Percentiles rank a stretch among this genome's conserved stretches.
Evolutionary conservation across 2,329 filamentous ascomycete species (phyloP).

Genomic region (Cladosporium sp.): DNA sequence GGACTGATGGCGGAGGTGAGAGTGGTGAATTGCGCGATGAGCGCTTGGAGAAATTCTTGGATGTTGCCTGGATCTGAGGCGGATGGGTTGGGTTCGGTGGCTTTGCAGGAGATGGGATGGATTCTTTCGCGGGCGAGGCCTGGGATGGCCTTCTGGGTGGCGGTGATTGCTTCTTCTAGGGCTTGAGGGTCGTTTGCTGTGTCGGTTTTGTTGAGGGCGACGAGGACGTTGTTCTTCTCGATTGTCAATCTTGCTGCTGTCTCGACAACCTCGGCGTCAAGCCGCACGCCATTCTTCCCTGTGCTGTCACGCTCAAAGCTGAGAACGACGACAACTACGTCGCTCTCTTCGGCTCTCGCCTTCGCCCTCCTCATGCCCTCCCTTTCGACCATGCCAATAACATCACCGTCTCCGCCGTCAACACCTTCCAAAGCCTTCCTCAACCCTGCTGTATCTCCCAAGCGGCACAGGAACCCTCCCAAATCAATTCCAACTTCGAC

Average conservation of each 20-base stretch:
- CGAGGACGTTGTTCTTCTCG: constrained; percentile 49
- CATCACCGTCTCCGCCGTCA: constrained; percentile 1
- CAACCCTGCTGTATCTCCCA: constrained; percentile 92
- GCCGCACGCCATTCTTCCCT: constrained; percentile 21
- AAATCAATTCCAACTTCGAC: constrained; percentile 89
- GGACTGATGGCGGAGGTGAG: constrained; percentile 57
- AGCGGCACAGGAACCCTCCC: constrained; percentile 82
- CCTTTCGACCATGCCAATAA: constrained; percentile 70
- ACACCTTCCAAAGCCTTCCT: constrained; percentile 34
- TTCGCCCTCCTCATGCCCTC: constrained; percentile 89
- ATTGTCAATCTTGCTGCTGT: constrained; percentile 48
- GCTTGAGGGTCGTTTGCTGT: constrained; percentile 36
- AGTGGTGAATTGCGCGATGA: constrained; percentile 62
- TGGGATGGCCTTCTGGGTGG: constrained; percentile 39
- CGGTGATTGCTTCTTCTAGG: constrained; percentile 16
- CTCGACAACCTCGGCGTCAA: constrained; percentile 53
- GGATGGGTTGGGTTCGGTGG: constrained; percentile 30
- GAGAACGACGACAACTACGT: constrained; percentile 77
- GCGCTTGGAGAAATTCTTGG: constrained; percentile 59
- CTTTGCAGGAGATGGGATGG: constrained; percentile 67
- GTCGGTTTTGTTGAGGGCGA: constrained; percentile 60
- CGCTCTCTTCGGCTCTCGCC: constrained; percentile 72
- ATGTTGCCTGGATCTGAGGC: constrained; percentile 61
- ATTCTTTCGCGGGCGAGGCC: constrained; percentile 43
- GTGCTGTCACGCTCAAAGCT: constrained; percentile 57